These are phyloP conservation scores for Gynandropsis gynandra DNA, from an alignment of 345 rosid genomes.

Conservation along the genomic window DNA sequence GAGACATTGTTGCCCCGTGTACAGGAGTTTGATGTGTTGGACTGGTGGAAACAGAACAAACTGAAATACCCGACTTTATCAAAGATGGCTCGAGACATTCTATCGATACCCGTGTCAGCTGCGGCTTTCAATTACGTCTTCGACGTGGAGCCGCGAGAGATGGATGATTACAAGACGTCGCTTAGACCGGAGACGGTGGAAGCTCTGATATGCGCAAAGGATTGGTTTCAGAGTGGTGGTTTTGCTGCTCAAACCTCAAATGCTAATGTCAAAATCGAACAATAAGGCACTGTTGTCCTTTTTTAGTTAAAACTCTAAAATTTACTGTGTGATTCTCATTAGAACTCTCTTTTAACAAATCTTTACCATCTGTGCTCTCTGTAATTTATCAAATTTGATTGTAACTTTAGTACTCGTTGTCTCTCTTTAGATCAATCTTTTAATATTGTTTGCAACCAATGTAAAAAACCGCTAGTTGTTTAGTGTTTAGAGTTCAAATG, in stretches of 20 bases:
- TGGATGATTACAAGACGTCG: conserved; percentile 65
- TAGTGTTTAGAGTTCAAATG: too few species aligned
- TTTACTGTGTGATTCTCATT: too few species aligned
- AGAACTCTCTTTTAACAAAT: too few species aligned
- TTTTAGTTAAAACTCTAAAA: too few species aligned
- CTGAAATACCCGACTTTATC: conserved; percentile 55
- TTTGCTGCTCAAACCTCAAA: conserved; percentile 30
- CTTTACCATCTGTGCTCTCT: too few species aligned
- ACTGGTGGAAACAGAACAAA: conserved; percentile 75
- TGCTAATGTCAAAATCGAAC: conserved; percentile 52
- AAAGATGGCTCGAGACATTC: conserved; percentile 67
- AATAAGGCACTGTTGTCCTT: too few species aligned
- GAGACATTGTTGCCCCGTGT: conserved; percentile 45
- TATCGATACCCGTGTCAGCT: conserved; percentile 45
- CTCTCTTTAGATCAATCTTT: too few species aligned
- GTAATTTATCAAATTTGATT: too few species aligned
- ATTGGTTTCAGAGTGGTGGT: conserved; percentile 56
- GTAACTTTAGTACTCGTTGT: too few species aligned
- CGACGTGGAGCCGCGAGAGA: conserved; percentile 43
- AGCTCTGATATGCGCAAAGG: conserved; percentile 83
- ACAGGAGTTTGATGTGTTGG: conserved; percentile 54
- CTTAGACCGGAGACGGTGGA: conserved; percentile 81
- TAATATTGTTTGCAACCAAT: too few species aligned
- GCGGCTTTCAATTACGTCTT: conserved; percentile 50
- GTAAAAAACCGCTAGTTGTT: too few species aligned